Conservation (phyloP, 2,329 filamentous ascomycete genomes). For the Pyrenochaeta sp. region DNA sequence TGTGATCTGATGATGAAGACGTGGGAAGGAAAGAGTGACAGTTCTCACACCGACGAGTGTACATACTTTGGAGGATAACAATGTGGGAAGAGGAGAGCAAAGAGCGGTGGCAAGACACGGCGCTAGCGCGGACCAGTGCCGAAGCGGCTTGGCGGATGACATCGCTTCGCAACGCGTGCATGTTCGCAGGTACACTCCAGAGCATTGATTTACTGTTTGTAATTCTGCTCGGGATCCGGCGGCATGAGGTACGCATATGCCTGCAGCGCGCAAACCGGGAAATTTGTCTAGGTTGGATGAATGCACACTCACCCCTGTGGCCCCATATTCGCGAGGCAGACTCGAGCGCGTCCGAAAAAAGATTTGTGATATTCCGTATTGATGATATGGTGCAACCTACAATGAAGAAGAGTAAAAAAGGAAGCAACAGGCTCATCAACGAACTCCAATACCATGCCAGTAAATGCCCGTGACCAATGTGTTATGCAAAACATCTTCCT, state of each 20-base stretch:
- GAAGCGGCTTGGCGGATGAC: conserved; percentile 27
- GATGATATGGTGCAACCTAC: conserved; percentile 4
- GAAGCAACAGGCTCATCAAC: background rate
- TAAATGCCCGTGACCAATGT: conserved; percentile 22
- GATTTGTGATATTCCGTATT: conserved; percentile 11
- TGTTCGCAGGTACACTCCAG: conserved; percentile 11
- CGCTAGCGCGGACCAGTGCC: conserved; percentile 14
- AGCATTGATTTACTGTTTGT: conserved; percentile 10
- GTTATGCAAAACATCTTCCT: conserved; percentile 26
- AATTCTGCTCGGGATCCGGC: conserved; percentile 2
- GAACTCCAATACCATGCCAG: conserved; percentile 25
- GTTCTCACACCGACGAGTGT: conserved; percentile 42
- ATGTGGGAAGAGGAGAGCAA: conserved; percentile 20
- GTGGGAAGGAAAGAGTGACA: conserved; percentile 22
- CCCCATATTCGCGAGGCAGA: conserved; percentile 26
- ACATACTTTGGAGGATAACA: conserved; percentile 8
- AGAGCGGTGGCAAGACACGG: conserved; percentile 33
- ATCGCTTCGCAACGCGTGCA: conserved; percentile 14
- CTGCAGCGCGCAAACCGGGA: background rate
- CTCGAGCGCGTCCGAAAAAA: conserved; percentile 17
- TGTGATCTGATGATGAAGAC: conserved; percentile 8
- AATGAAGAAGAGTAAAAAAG: conserved; percentile 1
- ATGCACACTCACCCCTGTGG: conserved; percentile 5
- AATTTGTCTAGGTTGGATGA: conserved; percentile 1
- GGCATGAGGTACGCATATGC: conserved; percentile 3